Evolutionary conservation across 2,329 filamentous ascomycete genomes (phyloP).

Genomic region (Hypoxylon sp.): DNA sequence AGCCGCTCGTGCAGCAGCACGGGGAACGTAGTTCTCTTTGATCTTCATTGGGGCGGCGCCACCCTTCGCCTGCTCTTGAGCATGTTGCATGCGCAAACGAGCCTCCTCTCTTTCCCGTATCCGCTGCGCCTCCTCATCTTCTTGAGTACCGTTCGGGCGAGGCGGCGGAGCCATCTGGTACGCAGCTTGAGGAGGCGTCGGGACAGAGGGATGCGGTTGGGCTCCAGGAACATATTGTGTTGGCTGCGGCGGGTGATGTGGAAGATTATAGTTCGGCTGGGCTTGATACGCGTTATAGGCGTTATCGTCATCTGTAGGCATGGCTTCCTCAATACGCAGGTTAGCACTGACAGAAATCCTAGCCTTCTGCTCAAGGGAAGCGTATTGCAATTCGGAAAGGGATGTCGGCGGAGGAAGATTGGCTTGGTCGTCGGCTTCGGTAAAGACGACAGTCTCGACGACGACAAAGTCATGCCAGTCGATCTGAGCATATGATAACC

Average conservation of each 20-base stretch:
- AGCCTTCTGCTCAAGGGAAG: conserved; percentile 94
- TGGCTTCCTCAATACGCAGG: conserved; percentile 92
- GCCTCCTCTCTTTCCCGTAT: conserved; percentile 73
- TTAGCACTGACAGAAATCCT: conserved; percentile 86
- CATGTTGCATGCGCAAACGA: conserved; percentile 76
- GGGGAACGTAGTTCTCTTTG: conserved; percentile 90
- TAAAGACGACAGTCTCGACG: conserved; percentile 94
- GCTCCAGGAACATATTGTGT: conserved; percentile 19
- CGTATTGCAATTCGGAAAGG: conserved; percentile 91
- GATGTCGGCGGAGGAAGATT: conserved; percentile 91
- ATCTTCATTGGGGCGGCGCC: conserved; percentile 84
- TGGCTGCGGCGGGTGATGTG: conserved; percentile 60
- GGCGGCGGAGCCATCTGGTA: conserved; percentile 53
- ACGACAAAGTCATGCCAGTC: conserved; percentile 99
- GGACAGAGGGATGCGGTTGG: conserved; percentile 54
- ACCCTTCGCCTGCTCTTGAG: conserved; percentile 81
- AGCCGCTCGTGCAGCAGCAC: conserved; percentile 78
- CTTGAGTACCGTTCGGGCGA: conserved; percentile 58
- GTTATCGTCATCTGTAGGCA: conserved; percentile 82
- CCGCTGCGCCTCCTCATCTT: conserved; percentile 72
- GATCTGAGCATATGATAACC: conserved; percentile 81
- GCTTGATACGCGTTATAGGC: conserved; percentile 64
- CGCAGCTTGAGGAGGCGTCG: conserved; percentile 52
- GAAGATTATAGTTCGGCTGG: conserved; percentile 56
- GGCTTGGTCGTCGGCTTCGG: conserved; percentile 85